Evolutionary conservation across 2,329 filamentous ascomycete genomes (phyloP).

Genomic region (Chaetomium strumarium): DNA sequence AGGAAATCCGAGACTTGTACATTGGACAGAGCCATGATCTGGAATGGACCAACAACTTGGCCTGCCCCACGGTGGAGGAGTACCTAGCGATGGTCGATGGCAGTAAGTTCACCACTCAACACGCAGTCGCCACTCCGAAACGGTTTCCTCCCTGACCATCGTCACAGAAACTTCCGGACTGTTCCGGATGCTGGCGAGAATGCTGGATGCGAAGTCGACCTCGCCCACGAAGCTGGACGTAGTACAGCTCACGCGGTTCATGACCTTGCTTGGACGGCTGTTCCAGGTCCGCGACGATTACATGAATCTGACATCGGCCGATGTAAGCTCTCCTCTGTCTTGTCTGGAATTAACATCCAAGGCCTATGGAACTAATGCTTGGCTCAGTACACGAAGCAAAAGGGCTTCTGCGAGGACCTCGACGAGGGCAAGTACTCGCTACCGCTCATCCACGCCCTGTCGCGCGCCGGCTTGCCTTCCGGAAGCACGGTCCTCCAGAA

Average conservation of each 20-base stretch:
- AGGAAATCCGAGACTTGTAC: conserved; percentile 20
- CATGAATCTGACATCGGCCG: conserved; percentile 26
- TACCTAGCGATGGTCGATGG: conserved; percentile 28
- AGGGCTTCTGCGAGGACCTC: conserved; percentile 38
- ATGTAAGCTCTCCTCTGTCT: conserved; percentile 12
- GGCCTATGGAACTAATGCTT: background rate
- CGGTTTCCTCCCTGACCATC: background rate
- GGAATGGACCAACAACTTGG: conserved; percentile 22
- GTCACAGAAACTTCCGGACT: conserved; percentile 18
- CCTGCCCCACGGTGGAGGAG: conserved; percentile 22
- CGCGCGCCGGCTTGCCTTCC: background rate
- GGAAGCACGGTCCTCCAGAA: background rate
- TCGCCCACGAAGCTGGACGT: conserved; percentile 1
- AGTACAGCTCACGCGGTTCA: conserved; percentile 1
- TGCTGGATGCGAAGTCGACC: conserved; percentile 8
- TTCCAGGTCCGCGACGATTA: conserved; percentile 34
- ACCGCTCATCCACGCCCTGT: conserved; percentile 25
- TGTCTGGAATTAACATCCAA: background rate
- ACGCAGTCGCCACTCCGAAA: background rate
- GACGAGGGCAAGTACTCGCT: conserved; percentile 39
- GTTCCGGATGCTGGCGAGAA: conserved; percentile 16
- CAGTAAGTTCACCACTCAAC: conserved; percentile 4
- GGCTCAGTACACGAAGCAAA: conserved; percentile 31
- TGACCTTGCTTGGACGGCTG: conserved; percentile 24
- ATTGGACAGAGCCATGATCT: conserved; percentile 29